Conservation (phyloP, 2,329 filamentous ascomycete species). For the Mollisiaceae sp. region DNA sequence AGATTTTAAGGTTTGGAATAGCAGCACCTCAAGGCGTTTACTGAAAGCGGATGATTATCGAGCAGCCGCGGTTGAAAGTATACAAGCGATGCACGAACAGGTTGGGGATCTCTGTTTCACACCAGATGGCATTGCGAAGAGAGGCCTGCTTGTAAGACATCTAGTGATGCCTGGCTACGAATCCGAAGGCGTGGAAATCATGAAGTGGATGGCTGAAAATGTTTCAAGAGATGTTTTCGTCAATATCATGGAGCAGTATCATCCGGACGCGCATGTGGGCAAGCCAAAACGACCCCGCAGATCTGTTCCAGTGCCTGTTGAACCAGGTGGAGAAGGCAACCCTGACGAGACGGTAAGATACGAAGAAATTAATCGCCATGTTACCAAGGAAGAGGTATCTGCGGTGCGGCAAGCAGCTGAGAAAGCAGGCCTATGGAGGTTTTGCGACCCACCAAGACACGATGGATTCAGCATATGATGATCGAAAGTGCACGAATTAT, state of each 20-base stretch:
- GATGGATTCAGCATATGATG: constrained; percentile 36
- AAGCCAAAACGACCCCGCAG: constrained; percentile 58
- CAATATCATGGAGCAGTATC: constrained; percentile 90
- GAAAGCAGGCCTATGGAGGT: constrained; percentile 77
- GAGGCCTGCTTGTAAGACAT: constrained; percentile 76
- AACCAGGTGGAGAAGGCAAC: constrained; percentile 19
- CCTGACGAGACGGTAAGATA: constrained; percentile 62
- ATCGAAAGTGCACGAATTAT: neutral
- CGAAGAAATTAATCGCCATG: constrained; percentile 77
- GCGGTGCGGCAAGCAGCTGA: constrained; percentile 70
- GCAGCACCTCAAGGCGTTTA: constrained; percentile 68
- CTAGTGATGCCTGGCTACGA: constrained; percentile 85
- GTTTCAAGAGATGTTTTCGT: constrained; percentile 78
- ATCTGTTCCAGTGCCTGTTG: constrained; percentile 40
- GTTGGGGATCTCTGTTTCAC: constrained; percentile 87
- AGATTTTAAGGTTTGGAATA: constrained; percentile 84
- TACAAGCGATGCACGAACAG: constrained; percentile 80
- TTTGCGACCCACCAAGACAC: constrained; percentile 62
- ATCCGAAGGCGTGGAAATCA: constrained; percentile 74
- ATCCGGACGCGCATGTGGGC: constrained; percentile 80
- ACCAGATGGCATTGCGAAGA: constrained; percentile 78
- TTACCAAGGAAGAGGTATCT: constrained; percentile 68
- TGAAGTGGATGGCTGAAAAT: constrained; percentile 75
- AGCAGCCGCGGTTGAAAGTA: constrained; percentile 73
- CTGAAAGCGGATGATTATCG: constrained; percentile 82